These are phyloP conservation scores for Syzygium aqueum DNA, from an alignment of 345 rosid species.

Conservation along the genomic window DNA sequence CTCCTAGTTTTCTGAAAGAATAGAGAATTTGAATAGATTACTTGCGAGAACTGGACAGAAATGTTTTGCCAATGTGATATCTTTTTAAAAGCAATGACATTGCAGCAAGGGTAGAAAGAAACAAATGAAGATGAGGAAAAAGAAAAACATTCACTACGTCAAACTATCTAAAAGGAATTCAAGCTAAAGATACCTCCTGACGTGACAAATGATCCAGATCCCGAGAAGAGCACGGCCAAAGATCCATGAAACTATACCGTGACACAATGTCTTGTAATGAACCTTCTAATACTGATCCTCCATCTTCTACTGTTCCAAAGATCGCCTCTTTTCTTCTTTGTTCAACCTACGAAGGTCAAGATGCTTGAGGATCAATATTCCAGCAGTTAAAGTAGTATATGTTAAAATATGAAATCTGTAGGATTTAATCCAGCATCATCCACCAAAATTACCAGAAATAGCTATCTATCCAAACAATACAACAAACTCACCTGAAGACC, in stretches of 20 bases:
- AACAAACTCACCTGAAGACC: not conserved
- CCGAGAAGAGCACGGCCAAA: constrained; percentile 80
- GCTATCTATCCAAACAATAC: not conserved
- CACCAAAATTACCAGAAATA: not conserved
- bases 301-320: constrained; percentile 61
- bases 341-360: constrained; percentile 49
- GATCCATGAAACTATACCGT: constrained; percentile 90
- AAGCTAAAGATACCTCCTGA: constrained; percentile 63
- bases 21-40: not conserved
- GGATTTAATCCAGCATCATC: not conserved
- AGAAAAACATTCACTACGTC: not conserved
- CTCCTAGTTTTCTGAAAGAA: not conserved
- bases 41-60: not conserved
- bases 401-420: not conserved
- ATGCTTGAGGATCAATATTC: not conserved
- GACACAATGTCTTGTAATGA: constrained; percentile 75
- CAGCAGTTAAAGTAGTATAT: not conserved
- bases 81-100: not conserved
- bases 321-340: constrained; percentile 95
- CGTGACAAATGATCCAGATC: constrained; percentile 82
- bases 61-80: not conserved
- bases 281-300: constrained; percentile 41
- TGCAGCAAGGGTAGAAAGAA: not conserved
- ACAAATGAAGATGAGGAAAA: not conserved
- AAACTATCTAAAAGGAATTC: not conserved